A percentile compares a stretch with the other conserved stretches of the same genome.
Conservation (phyloP, 352 stramenopile genomes). For the Globisporangium yorkense region DNA sequence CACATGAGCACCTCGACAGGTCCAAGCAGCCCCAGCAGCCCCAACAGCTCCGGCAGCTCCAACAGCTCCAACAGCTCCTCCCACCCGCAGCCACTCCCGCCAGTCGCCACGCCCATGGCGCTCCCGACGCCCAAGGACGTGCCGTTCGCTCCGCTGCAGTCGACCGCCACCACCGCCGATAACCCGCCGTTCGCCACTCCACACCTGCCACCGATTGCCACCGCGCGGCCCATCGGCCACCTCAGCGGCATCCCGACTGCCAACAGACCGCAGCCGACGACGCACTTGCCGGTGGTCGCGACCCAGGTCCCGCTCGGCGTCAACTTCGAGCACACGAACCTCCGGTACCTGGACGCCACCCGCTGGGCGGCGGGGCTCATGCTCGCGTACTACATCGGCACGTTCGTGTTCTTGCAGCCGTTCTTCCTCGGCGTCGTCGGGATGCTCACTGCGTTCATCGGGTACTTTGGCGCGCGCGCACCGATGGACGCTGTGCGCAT, state of each 20-base stretch:
- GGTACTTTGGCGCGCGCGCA: constrained; percentile 48
- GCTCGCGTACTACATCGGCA: constrained; percentile 61
- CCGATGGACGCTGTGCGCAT: constrained; percentile 53
- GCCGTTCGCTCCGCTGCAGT: constrained; percentile 9
- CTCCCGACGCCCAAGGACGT: constrained; percentile 4
- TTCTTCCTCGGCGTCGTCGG: constrained; percentile 56
- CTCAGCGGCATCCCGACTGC: constrained; percentile 33
- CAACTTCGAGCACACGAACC: constrained; percentile 33
- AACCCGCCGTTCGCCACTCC: constrained; percentile 22
- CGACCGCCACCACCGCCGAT: constrained; percentile 4
- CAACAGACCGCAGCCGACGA: constrained; percentile 8
- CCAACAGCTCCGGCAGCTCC: not conserved
- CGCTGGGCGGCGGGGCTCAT: constrained; percentile 55
- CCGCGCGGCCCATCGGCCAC: constrained; percentile 34
- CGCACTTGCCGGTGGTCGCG: constrained; percentile 24
- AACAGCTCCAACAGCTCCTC: not conserved
- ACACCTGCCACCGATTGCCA: constrained; percentile 35
- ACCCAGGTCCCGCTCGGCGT: constrained; percentile 22
- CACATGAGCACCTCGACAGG: not conserved
- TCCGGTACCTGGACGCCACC: constrained; percentile 56
- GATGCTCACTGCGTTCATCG: constrained; percentile 56
- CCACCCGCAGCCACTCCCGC: not conserved
- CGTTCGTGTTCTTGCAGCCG: constrained; percentile 70
- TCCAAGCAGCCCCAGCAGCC: too few relatives aligned
- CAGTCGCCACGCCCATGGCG: constrained; percentile 1